phyloP scores from a whole-genome alignment of 768 basidiomycete species.

The Obba rivulosa region DNA sequence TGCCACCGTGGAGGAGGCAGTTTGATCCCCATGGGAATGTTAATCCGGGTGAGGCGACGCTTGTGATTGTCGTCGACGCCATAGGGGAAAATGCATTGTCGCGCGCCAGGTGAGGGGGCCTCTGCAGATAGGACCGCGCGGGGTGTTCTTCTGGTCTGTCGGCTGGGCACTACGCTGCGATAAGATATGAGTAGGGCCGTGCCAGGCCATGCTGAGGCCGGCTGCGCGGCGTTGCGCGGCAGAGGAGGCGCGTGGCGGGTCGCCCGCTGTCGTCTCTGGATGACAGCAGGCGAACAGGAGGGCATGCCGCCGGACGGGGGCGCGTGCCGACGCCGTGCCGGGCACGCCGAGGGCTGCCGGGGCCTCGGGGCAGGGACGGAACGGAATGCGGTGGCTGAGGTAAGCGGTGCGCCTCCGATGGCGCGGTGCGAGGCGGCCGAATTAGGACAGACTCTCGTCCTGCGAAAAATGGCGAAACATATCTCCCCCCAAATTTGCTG shows the following conservation, averaged over 20 bases:
- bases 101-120: neutral
- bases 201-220: too few relatives aligned
- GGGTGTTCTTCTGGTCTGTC: constrained; percentile 3
- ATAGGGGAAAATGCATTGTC: too few relatives aligned
- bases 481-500: constrained; percentile 5
- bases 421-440: neutral
- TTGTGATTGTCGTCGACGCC: constrained; percentile 4
- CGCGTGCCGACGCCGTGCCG: too few relatives aligned
- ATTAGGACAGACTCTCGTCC: neutral
- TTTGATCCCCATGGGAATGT: constrained; percentile 13
- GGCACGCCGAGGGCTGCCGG: too few relatives aligned
- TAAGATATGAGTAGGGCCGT: constrained; percentile 16
- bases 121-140: constrained; percentile 12
- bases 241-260: too few relatives aligned
- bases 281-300: too few relatives aligned
- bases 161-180: too few relatives aligned
- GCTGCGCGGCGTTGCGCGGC: neutral
- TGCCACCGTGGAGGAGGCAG: neutral
- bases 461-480: constrained; percentile 12
- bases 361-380: constrained; percentile 7
- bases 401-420: constrained; percentile 7
- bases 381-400: constrained; percentile 9
- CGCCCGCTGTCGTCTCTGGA: too few relatives aligned
- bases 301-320: too few relatives aligned
- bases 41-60: constrained; percentile 4